Percentiles rank a stretch among this genome's conserved stretches.
These are phyloP conservation scores for Ustilago nuda DNA, from an alignment of 1,284 basidiomycete genomes.

Conservation along the genomic window DNA sequence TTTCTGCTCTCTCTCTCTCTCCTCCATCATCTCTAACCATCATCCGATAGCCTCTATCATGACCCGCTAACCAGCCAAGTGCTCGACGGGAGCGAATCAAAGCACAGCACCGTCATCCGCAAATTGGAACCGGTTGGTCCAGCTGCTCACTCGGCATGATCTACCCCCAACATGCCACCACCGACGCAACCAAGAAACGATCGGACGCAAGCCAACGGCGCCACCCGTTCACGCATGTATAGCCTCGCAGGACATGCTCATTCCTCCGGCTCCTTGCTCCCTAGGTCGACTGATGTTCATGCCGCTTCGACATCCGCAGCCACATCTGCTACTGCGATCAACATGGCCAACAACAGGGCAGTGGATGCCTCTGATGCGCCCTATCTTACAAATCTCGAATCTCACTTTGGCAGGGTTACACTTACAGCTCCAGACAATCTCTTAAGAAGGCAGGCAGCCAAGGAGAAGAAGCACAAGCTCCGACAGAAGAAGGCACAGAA, in stretches of 20 bases:
- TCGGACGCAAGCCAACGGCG: constrained; percentile 10
- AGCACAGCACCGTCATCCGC: background rate
- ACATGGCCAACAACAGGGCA: constrained; percentile 1
- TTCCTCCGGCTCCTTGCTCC: constrained; percentile 45
- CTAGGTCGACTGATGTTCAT: constrained; percentile 42
- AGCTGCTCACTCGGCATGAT: constrained; percentile 16
- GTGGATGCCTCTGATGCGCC: constrained; percentile 54
- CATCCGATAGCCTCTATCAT: background rate
- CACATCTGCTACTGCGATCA: background rate
- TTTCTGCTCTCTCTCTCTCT: too few species aligned
- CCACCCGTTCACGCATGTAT: constrained; percentile 46
- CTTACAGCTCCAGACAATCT: constrained; percentile 67
- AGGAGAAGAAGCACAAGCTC: constrained; percentile 56
- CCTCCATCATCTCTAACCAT: background rate
- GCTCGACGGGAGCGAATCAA: background rate
- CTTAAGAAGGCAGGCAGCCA: constrained; percentile 57
- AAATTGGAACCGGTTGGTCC: background rate
- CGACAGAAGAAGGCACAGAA: constrained; percentile 51
- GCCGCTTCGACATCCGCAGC: constrained; percentile 25
- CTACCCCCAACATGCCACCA: constrained; percentile 21
- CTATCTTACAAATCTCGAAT: constrained; percentile 60
- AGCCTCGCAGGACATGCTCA: constrained; percentile 48
- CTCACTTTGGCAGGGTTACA: constrained; percentile 61
- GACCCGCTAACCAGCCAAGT: constrained; percentile 1
- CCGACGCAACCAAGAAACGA: constrained; percentile 25